Base-by-base conservation (phyloP, 1,284 basidiomycete species). In the Mycosarcoma maydis region DNA sequence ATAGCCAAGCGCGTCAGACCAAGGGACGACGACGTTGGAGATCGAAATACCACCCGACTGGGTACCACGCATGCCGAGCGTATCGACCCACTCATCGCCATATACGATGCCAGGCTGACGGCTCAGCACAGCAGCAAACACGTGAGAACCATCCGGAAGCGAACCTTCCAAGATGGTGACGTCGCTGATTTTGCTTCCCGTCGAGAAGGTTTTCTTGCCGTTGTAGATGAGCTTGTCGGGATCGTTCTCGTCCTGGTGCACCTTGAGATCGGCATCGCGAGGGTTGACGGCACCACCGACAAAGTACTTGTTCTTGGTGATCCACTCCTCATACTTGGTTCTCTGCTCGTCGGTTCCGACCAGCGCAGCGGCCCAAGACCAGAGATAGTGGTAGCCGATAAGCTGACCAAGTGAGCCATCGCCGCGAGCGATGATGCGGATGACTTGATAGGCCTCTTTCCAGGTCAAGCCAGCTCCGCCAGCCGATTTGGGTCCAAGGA, bases 281-380 rank as follows among this genome's bases (percentile, higher is more conserved):
- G 80, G 81, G 60, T 82, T 82, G 59, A 82, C 81, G 0, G 80
- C 81, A 6, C 72, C 80, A 11, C 81, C 81, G 43, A 80, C 52
- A 50, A 80, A 80, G 64, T 69, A 70, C 34, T 68, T 61, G 51
- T 73, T 75, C 58, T 73, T 53, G 32, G 62, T 78, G 48, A 72
- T 47, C 67, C 64, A 73, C 30, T 69, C 60, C 23, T 72, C 56
- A 41, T 55, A 52, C 36, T 69, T 44, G 22, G 26, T 39, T 16
- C 59, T 30, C 64, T 81, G 79, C 44, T 74, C 79, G 34, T 74
- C 61, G 17, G 76, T 78, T 23, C 76, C 79, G 8, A 81, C 75
- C 14, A 81, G 59, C 1, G 62, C 68, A n/a, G 61, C 60, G 22
- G 79, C 54, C 72, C 69, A 77, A 43, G 67, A 76, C 79, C 78